Percentiles rank a stretch among this genome's conserved stretches.
Conservation (phyloP, 1,139 yeast genomes). For the Geotrichum reessii region DNA sequence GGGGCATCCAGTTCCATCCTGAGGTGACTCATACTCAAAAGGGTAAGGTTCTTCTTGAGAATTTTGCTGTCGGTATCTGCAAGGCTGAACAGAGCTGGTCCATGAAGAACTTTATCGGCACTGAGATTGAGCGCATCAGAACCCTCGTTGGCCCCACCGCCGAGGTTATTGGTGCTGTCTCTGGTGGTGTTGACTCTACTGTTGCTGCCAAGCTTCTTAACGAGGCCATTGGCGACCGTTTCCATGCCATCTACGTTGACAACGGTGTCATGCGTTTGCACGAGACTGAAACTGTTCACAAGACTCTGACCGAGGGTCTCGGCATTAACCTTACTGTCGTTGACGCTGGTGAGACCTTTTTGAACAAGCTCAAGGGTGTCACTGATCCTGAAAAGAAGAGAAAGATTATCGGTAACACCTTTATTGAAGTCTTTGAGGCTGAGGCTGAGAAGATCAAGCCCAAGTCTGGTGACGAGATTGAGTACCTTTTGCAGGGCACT, state of each 20-base stretch:
- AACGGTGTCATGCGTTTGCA: constrained; percentile 95
- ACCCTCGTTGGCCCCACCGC: constrained; percentile 93
- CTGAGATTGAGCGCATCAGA: constrained; percentile 90
- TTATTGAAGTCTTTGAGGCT: constrained; percentile 93
- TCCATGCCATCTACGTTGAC: constrained; percentile 97
- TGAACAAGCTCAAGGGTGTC: constrained; percentile 80
- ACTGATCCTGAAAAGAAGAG: constrained; percentile 99
- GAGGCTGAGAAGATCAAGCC: constrained; percentile 93
- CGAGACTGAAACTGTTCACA: constrained; percentile 83
- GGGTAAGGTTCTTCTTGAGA: constrained; percentile 80
- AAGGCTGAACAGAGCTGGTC: constrained; percentile 88
- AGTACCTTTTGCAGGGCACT: constrained; percentile 93
- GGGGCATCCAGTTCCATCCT: constrained; percentile 98
- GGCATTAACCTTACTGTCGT: constrained; percentile 93
- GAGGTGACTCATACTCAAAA: constrained; percentile 95
- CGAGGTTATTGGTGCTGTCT: constrained; percentile 98
- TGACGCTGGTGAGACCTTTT: constrained; percentile 88
- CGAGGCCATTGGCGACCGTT: constrained; percentile 96
- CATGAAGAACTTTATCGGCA: constrained; percentile 94
- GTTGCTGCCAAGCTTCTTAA: constrained; percentile 98
- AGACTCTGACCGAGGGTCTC: constrained; percentile 84
- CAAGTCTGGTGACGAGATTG: constrained; percentile 70
- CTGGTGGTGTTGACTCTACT: constrained; percentile 99
- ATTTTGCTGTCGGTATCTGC: constrained; percentile 91
- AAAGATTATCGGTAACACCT: constrained; percentile 96